A percentile compares a stretch with the other conserved stretches of the same genome.
Evolutionary conservation across 192 early-diverging fungal species (phyloP).

Genomic region (Mortierella claussenii): DNA sequence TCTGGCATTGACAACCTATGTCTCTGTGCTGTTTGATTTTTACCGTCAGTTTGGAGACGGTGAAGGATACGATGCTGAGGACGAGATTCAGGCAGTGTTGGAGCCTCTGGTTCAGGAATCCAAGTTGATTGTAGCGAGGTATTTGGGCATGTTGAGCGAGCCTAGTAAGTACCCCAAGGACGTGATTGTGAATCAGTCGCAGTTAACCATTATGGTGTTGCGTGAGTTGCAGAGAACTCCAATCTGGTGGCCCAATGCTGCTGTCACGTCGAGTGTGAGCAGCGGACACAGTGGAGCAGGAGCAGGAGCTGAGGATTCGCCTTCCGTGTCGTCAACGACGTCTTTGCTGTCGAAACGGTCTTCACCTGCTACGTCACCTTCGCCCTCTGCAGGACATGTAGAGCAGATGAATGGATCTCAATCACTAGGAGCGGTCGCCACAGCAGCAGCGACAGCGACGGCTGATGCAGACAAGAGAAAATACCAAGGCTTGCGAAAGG

Average conservation of each 20-base stretch:
- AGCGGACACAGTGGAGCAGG: constrained; percentile 3
- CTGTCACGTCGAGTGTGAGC: constrained; percentile 3
- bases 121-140: constrained; percentile 53
- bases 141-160: constrained; percentile 52
- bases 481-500: constrained; percentile 50
- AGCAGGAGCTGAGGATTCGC: constrained; percentile 7
- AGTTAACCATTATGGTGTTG: constrained; percentile 56
- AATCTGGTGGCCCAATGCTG: constrained; percentile 53
- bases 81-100: constrained; percentile 51
- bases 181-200: constrained; percentile 57
- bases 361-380: constrained; percentile 22
- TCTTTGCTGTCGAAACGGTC: no score
- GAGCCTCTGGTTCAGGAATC: constrained; percentile 56
- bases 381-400: neutral
- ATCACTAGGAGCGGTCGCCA: no score
- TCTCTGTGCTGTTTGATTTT: constrained; percentile 77
- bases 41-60: constrained; percentile 66
- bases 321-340: no score
- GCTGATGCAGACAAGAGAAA: constrained; percentile 44
- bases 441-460: constrained; percentile 5
- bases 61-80: constrained; percentile 46
- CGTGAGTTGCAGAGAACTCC: constrained; percentile 54
- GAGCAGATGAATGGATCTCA: constrained; percentile 15
- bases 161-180: constrained; percentile 54
- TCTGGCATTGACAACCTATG: constrained; percentile 69